phyloP scores from a whole-genome alignment of 306 rosid genomes.

The Vicia villosa region DNA sequence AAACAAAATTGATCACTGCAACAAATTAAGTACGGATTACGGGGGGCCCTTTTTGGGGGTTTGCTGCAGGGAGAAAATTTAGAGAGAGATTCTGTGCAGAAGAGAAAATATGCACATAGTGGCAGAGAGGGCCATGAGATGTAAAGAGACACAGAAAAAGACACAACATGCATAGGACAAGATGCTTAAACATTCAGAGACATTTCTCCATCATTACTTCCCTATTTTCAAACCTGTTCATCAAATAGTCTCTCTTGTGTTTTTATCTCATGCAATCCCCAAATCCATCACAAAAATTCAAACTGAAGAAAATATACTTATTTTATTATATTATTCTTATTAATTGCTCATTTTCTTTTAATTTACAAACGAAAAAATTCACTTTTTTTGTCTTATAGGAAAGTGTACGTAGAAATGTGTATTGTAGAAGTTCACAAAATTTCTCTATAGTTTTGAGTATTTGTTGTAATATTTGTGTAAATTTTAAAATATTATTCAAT shows the following conservation, averaged over 20 bases:
- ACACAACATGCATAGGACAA: conserved; percentile 53
- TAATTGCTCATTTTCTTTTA: too few species aligned
- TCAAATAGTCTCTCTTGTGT: background rate
- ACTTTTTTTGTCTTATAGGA: too few species aligned
- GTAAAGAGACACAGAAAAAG: conserved; percentile 39
- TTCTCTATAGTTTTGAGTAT: too few species aligned
- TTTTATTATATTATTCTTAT: too few species aligned
- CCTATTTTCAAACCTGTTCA: conserved; percentile 31
- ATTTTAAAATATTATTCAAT: too few species aligned
- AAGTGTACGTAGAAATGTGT: too few species aligned
- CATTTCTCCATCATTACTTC: conserved; percentile 54
- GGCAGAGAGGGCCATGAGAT: conserved; percentile 43
- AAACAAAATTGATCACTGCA: conserved; percentile 26
- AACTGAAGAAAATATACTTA: too few species aligned
- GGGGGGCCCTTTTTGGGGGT: conserved; percentile 16
- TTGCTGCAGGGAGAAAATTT: conserved; percentile 50
- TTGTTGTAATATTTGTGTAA: too few species aligned
- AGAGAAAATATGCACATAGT: conserved; percentile 40
- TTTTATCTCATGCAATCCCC: conserved; percentile 19
- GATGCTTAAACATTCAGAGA: conserved; percentile 55
- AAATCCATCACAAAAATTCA: background rate
- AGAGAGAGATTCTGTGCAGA: conserved; percentile 59
- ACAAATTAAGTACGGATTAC: conserved; percentile 38
- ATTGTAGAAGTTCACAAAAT: too few species aligned
- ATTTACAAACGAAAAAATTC: too few species aligned